phyloP scores from a whole-genome alignment of 768 basidiomycete species.

The Boletus rubescentipes region DNA sequence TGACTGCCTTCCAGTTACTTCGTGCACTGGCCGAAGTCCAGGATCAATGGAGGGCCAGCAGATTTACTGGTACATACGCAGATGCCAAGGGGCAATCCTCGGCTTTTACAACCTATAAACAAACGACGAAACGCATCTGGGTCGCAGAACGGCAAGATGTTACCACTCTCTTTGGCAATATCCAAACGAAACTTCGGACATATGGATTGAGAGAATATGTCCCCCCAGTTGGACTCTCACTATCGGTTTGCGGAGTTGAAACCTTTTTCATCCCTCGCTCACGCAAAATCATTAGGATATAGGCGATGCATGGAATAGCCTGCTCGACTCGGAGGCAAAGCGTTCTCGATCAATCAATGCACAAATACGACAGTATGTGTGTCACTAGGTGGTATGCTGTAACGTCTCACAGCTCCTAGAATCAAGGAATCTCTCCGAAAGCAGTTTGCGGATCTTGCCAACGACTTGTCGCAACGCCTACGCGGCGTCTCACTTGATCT shows the following conservation, averaged over 20 bases:
- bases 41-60: constrained; percentile 62
- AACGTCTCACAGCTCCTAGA: constrained; percentile 37
- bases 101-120: constrained; percentile 78
- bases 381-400: background rate
- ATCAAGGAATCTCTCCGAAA: constrained; percentile 81
- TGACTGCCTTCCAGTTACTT: constrained; percentile 50
- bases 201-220: constrained; percentile 85
- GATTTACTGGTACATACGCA: constrained; percentile 71
- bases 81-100: constrained; percentile 79
- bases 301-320: constrained; percentile 70
- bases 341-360: constrained; percentile 85
- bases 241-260: constrained; percentile 42
- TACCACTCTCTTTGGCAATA: constrained; percentile 84
- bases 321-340: constrained; percentile 73
- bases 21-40: constrained; percentile 65
- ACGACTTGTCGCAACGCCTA: constrained; percentile 69
- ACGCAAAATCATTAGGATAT: constrained; percentile 50
- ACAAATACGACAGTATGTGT: constrained; percentile 77
- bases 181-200: constrained; percentile 91
- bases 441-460: constrained; percentile 74
- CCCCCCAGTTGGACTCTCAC: constrained; percentile 68
- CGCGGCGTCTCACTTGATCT: constrained; percentile 68
- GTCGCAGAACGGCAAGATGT: constrained; percentile 89
- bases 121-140: constrained; percentile 82
- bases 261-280: constrained; percentile 1